Base-by-base conservation (phyloP, 176 grass and related monocot species). In the Triticum urartu region DNA sequence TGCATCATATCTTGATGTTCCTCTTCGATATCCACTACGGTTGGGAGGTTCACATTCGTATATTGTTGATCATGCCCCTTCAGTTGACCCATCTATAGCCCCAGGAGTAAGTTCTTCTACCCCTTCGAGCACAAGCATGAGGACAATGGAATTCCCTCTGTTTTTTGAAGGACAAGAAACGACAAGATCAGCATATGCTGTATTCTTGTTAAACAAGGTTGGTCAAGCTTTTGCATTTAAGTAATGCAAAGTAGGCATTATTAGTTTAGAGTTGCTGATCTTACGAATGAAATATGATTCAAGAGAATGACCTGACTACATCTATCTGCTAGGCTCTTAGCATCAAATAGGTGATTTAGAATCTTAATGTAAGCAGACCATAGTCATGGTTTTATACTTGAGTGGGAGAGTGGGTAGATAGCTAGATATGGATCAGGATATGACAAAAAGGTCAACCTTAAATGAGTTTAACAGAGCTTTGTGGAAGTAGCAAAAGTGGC, bases 181-280 rank as follows among this genome's bases (percentile, higher is more conserved):
- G 24, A 99, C 93, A 63, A 99, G 89, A 86, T 95, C 97, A 81
- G 30, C 97, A n/a, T 99, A 96, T 84, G 94, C 94, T 52, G 81
- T 99, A 83, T 99, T 99, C 86, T 86, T 99, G 72, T 89, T 99
- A 81, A 99, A 99, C 78, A 99, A 99, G 97, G 97, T 96, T 83
- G 39, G 35, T 75, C 24, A 30, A 75, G 1, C 43, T 75, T 48
- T 28, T 52, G 14, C 14, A 17, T 30, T 75, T 75, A 50, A 11
- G 42, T 52, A 75, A 20, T 75, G 43, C 72, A 75, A 75, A 47
- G n/a, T 75, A 75, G 60, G 60, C 9, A 4, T 62, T 4, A 63
- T 63, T 63, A 63, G 60, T 22, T 10, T 63, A 63, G 9, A 63
- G 60, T 9, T 25, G 9, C 4, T 25, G 60, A 63, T 63, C n/a